Base-by-base conservation (phyloP, 208 protist species). In the Acanthamoeba rhysodes region DNA sequence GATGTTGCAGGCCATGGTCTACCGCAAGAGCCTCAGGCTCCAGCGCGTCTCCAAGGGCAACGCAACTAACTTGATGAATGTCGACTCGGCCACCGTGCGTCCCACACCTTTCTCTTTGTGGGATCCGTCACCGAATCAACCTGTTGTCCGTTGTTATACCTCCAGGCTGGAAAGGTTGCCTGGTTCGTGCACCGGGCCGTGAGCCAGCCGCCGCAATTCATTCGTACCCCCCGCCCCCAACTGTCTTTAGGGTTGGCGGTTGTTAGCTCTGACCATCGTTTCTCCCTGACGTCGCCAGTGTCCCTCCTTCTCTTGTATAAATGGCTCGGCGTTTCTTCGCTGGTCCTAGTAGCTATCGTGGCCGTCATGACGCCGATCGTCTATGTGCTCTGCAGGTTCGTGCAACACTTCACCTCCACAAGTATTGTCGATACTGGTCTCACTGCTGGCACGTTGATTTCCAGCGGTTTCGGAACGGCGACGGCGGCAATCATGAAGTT, bases 11-110 rank as follows among this genome's bases (percentile, higher is more conserved):
- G 18, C 78, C 45, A 57, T 87, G 78, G 78, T 87, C 24, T 87
- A 62, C 50, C 37, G 78, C 18, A 87, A 87, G 78, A 87, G 78
- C 24, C 29, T 87, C 7, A 37, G 78, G 45, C 34, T 87, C 20
- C 78, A 87, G 45, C 37, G 45, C 24, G 45, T 87, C 16, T 34
- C 78, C 14, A 87, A 87, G 27, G 78, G 78, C 29, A 24, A 41
- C 12, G 18, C 45, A 12, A 53, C 48, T 24, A 87, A 87, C 57
- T 45, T 87, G 20, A 87, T 87, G 45, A 87, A 87, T 32, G 48
- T 87, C n/a, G 78, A 87, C 45, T 45, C 78, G 24, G 5, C 34
- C 78, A 87, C 45, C 20, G 78, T 87, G 37, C 45, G 32, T 59
- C n/a, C 22, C 4, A 14, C 66, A 74, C 37, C 70, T 74, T n/a